Conservation (phyloP, 768 basidiomycete genomes). For the Lepiota brunneoincarnata region DNA sequence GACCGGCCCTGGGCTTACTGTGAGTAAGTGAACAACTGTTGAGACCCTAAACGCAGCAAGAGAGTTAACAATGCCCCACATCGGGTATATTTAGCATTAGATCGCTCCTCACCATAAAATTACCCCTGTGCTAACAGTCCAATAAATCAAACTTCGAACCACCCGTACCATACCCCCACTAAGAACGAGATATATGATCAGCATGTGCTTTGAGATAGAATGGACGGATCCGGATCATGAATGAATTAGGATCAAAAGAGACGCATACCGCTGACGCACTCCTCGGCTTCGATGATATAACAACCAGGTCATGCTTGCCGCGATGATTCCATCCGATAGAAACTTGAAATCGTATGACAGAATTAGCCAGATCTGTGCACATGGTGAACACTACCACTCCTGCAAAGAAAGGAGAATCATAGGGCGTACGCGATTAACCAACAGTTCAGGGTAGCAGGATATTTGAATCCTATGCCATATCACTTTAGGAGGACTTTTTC, state of each 20-base stretch:
- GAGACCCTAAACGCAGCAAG: not conserved
- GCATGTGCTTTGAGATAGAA: not conserved
- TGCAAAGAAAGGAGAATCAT: not conserved
- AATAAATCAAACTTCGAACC: not conserved
- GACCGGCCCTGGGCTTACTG: not conserved
- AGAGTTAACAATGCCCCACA: not conserved
- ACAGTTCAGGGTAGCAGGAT: not conserved
- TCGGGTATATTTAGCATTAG: not conserved
- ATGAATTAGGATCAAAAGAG: not conserved
- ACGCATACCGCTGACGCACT: not conserved
- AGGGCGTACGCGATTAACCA: not conserved
- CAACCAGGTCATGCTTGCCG: slow-evolving; percentile 3
- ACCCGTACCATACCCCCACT: slow-evolving; percentile 1
- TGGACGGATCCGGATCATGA: not conserved
- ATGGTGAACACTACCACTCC: too few relatives aligned
- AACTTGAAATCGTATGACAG: not conserved
- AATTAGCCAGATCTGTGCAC: slow-evolving; percentile 1
- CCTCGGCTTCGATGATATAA: slow-evolving; percentile 4
- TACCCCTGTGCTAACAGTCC: slow-evolving; percentile 3
- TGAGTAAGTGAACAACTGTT: not conserved
- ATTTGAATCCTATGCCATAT: not conserved
- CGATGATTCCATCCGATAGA: slow-evolving; percentile 2
- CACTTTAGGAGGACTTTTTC: not conserved
- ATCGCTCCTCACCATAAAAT: slow-evolving; percentile 1
- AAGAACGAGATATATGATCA: too few relatives aligned